Base-by-base conservation (phyloP, 441 rosid genomes). In the Monsonia emarginata region DNA sequence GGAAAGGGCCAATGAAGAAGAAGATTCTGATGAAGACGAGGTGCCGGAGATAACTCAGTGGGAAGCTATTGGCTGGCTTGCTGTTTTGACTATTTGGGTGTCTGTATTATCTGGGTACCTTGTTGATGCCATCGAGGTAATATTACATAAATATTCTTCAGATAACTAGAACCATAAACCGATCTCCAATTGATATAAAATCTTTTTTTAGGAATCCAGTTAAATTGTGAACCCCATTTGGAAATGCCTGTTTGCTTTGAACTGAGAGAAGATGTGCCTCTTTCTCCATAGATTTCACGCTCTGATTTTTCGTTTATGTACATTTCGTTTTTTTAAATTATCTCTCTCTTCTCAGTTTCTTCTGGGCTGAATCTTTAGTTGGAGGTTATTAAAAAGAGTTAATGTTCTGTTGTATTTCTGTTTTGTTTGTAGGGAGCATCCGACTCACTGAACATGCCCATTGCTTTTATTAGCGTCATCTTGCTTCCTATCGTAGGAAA, bases 401-500 rank as follows among this genome's bases (percentile, higher is more conserved):
- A 42, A 14, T 42, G 2, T 30, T 42, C 18, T 13, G 6, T 42
- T 30, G 32, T 5, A 30, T 30, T 30, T 30, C 63, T 74, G 57
- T n/a, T 61, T 18, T 63, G 42, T 69, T 77, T 75, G 63, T 75
- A 92, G 98, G 96, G 94, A 67, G 87, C 97, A 18, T 88, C 98
- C 24, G 69, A 26, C 42, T 76, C 92, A 28, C 85, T 89, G 94
- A 74, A 84, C 18, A 80, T 92, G 34, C 96, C 97, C 3, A 66
- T 90, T 50, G 68, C 98, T 26, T 92, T 92, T 79, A 90, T 88
- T 67, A 87, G 97, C 70, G 90, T 84, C 36, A 84, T 90, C 63
- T 72, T 92, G 75, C 96, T 90, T 58, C 97, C 97, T 22, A 87
- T 92, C 56, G 96, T 88, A 9, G 98, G 98, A 63, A 92, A 92